phyloP scores from a whole-genome alignment of 202 grass and related monocot genomes.

The Elaeis oleifera region DNA sequence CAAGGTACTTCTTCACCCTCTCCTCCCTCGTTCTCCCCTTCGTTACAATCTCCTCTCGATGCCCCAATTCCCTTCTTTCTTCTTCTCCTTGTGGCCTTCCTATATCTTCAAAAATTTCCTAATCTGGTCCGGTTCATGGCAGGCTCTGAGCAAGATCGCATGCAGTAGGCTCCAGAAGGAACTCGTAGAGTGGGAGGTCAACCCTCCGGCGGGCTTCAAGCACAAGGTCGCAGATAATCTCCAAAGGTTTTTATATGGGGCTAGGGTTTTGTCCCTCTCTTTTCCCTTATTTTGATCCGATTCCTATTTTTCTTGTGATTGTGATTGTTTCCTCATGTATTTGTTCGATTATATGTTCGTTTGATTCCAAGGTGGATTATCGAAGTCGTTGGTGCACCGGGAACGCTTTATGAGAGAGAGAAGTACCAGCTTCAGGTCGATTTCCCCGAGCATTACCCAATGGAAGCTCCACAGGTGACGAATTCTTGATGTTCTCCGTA shows the following conservation, averaged over 20 bases:
- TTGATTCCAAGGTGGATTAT: slow-evolving; percentile 22
- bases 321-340: background rate
- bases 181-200: slow-evolving; percentile 10
- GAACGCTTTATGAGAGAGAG: slow-evolving; percentile 62
- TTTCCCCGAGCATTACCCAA: slow-evolving; percentile 21
- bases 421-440: slow-evolving; percentile 85
- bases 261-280: background rate
- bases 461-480: slow-evolving; percentile 9
- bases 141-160: slow-evolving; percentile 16
- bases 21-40: background rate
- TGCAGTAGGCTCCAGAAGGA: slow-evolving; percentile 21
- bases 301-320: no score
- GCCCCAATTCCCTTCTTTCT: background rate
- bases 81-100: background rate
- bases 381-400: slow-evolving; percentile 63
- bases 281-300: background rate
- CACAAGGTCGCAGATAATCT: slow-evolving; percentile 20
- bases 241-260: background rate
- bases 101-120: background rate
- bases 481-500: no score
- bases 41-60: background rate
- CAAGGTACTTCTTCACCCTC: background rate
- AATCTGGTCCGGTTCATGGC: background rate
- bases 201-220: slow-evolving; percentile 9
- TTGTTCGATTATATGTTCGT: background rate